phyloP scores from a whole-genome alignment of 2,329 filamentous ascomycete species.

The Botryotinia convoluta region DNA sequence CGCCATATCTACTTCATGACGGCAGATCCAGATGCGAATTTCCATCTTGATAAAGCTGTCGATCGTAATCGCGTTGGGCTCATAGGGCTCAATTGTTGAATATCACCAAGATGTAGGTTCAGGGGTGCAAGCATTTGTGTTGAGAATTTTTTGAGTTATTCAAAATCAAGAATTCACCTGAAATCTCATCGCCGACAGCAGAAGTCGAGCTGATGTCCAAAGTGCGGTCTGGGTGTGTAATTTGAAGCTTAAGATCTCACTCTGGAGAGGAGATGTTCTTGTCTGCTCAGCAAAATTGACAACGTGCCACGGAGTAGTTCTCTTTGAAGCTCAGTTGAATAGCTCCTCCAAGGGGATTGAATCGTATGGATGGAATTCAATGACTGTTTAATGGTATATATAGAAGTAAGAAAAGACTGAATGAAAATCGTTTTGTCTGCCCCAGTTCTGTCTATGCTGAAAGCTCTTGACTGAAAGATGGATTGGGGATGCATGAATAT shows the following conservation, averaged over 20 bases:
- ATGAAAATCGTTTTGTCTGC: not conserved
- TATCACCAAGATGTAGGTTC: not conserved
- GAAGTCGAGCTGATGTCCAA: not conserved
- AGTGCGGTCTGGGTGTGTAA: not conserved
- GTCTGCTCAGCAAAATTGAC: not conserved
- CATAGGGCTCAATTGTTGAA: not conserved
- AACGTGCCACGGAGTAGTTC: not conserved
- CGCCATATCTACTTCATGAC: not conserved
- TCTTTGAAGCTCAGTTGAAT: not conserved
- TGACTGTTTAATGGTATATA: not conserved
- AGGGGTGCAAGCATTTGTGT: too few species aligned
- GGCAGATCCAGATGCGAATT: not conserved
- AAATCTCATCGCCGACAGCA: not conserved
- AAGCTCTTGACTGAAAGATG: too few species aligned
- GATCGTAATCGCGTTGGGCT: not conserved
- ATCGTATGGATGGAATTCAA: not conserved
- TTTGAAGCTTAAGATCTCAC: not conserved
- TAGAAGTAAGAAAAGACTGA: not conserved
- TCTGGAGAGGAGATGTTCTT: too few species aligned
- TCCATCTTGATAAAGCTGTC: not conserved
- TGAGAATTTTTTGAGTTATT: too few species aligned
- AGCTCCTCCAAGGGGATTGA: too few species aligned
- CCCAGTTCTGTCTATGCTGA: not conserved
- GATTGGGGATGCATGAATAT: too few species aligned
- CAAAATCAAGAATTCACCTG: not conserved